phyloP scores from a whole-genome alignment of 345 rosid species.

The Murraya koenigii region DNA sequence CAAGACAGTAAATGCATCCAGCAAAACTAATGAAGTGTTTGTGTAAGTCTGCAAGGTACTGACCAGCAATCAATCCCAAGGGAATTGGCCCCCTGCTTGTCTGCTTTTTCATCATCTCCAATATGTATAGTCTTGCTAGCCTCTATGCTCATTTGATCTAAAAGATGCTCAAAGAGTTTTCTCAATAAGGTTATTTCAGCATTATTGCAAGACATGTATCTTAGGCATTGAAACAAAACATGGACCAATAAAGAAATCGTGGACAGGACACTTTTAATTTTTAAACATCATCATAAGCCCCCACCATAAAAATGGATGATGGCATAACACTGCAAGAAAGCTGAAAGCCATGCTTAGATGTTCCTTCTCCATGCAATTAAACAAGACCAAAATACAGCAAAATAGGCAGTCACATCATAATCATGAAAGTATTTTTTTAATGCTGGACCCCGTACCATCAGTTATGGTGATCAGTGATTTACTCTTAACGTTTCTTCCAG shows the following conservation, averaged over 20 bases:
- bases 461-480: neutral
- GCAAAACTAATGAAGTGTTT: neutral
- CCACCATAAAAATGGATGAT: neutral
- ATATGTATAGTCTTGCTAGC: slow-evolving; percentile 64
- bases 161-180: neutral
- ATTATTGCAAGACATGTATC: neutral
- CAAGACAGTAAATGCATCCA: neutral
- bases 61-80: slow-evolving; percentile 82
- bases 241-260: neutral
- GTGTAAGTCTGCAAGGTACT: slow-evolving; percentile 7
- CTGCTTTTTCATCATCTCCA: slow-evolving; percentile 78
- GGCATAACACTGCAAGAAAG: neutral
- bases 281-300: neutral
- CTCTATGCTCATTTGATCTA: slow-evolving; percentile 55
- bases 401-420: neutral
- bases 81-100: slow-evolving; percentile 70
- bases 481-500: neutral
- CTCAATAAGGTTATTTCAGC: slow-evolving; percentile 3
- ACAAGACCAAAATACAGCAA: neutral
- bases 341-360: neutral
- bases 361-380: neutral
- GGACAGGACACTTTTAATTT: neutral
- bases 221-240: slow-evolving; percentile 5
- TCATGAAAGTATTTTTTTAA: neutral
- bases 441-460: neutral